phyloP scores from a whole-genome alignment of 441 rosid genomes.

The Arabidopsis hybrid region DNA sequence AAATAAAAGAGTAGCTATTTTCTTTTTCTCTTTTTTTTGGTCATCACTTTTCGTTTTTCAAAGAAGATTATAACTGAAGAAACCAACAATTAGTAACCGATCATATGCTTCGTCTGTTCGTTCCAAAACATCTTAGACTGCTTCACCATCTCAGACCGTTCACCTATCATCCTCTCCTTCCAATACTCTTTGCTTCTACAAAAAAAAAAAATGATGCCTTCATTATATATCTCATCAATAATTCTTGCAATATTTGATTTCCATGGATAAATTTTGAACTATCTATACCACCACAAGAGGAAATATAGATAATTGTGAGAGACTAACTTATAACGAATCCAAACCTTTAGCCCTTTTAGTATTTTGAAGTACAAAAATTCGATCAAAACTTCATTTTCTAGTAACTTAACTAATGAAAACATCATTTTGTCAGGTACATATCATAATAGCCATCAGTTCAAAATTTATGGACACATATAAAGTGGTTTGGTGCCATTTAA shows the following conservation, averaged over 20 bases:
- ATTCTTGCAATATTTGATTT: not conserved
- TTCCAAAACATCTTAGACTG: slow-evolving; percentile 84
- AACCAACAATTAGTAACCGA: slow-evolving; percentile 57
- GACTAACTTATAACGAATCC: not conserved
- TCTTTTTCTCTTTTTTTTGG: not conserved
- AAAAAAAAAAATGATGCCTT: not conserved
- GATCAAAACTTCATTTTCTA: not conserved
- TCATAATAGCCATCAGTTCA: not conserved
- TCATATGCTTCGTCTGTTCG: slow-evolving; percentile 57
- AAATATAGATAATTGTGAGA: not conserved
- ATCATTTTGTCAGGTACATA: not conserved
- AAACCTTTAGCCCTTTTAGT: not conserved
- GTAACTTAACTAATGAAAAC: not conserved
- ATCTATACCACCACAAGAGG: not conserved
- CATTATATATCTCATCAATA: not conserved
- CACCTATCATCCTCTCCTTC: slow-evolving; percentile 66
- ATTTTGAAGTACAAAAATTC: not conserved
- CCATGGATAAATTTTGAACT: not conserved
- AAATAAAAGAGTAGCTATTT: not conserved
- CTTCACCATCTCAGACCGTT: slow-evolving; percentile 70
- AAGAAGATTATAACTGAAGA: slow-evolving; percentile 1
- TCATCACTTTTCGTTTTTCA: not conserved
- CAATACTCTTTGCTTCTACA: slow-evolving; percentile 76
- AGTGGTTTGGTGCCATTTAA: slow-evolving; percentile 9
- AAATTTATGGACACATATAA: not conserved